Conservation (phyloP, 169 alveolate genomes). For the Plasmodium berghei region DNA sequence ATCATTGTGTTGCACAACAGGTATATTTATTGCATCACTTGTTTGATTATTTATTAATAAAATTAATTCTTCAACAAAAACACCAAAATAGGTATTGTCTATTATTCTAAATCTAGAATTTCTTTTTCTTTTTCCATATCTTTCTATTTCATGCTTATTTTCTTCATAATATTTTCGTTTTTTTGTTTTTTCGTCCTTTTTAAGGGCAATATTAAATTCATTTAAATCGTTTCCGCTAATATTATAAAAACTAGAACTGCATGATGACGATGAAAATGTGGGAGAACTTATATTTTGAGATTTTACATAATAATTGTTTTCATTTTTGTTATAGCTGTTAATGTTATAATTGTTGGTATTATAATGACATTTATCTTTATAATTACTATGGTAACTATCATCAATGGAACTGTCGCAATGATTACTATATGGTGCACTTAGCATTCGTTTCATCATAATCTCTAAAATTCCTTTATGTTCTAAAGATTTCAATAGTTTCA, state of each 20-base stretch:
- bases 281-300: slow-evolving; percentile 27
- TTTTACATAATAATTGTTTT: not conserved
- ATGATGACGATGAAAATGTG: slow-evolving; percentile 43
- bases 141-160: slow-evolving; percentile 68
- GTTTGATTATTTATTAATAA: slow-evolving; percentile 48
- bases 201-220: slow-evolving; percentile 5
- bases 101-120: slow-evolving; percentile 54
- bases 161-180: slow-evolving; percentile 66
- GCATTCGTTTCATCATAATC: slow-evolving; percentile 75
- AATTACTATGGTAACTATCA: too few species aligned
- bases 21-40: slow-evolving; percentile 52
- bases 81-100: slow-evolving; percentile 72
- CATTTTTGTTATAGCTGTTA: not conserved
- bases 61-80: slow-evolving; percentile 73
- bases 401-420: not conserved
- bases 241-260: slow-evolving; percentile 36
- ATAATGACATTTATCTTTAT: too few species aligned
- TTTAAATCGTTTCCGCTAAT: slow-evolving; percentile 19
- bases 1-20: slow-evolving; percentile 36
- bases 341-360: too few species aligned
- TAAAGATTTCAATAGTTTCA: slow-evolving; percentile 43
- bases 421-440: slow-evolving; percentile 48
- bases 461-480: slow-evolving; percentile 76
- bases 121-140: slow-evolving; percentile 71
- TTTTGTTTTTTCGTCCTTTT: slow-evolving; percentile 54